Base-by-base conservation (phyloP, 2,329 filamentous ascomycete genomes). In the Verticillium klebahnii region DNA sequence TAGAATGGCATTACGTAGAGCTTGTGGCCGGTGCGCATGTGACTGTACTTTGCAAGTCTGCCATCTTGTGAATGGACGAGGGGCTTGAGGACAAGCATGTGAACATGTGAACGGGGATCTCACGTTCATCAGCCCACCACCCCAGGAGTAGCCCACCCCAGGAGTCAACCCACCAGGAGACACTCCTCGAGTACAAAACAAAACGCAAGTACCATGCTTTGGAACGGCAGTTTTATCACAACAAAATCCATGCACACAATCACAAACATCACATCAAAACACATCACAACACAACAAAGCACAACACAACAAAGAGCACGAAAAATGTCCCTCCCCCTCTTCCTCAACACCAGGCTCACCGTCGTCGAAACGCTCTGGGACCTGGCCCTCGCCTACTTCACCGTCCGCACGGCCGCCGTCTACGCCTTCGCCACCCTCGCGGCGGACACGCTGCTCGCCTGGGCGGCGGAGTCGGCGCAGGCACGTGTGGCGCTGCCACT, bases 281-380 rank as follows among this genome's bases (percentile, higher is more conserved):
- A 50, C 4, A 29, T 29, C 29, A 50, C n/a, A n/a, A 50, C 23
- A 50, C 4, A 50, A 25, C n/a, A 5, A 1, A n/a, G 12, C n/a
- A 50, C n/a, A n/a, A 25, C 23, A 50, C n/a, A 50, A 50, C n/a
- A 5, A 3, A n/a, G 23, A 8, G 3, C n/a, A 23, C 19, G 8
- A 50, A 50, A 7, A 14, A 50, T 23, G 19, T n/a, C n/a, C 11
- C 45, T 50, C 45, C 45, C 45, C 19, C n/a, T 50, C 45, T 50
- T 50, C 45, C 19, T 32, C 2, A 45, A 45, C 31, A 56, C n/a
- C 12, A 31, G 5, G 15, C 54, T 34, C 31, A 57, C 72, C 6
- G 70, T 75, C 37, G 70, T 77, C 59, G 72, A 75, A 45, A 58
- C 76, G 58, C 69, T 77, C 60, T 77, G 74, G 74, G 72, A 76